A percentile compares a stretch with the other conserved stretches of the same genome.
Evolutionary conservation across 202 grass and related monocot genomes (phyloP).

Genomic region (Carex sylvatica): DNA sequence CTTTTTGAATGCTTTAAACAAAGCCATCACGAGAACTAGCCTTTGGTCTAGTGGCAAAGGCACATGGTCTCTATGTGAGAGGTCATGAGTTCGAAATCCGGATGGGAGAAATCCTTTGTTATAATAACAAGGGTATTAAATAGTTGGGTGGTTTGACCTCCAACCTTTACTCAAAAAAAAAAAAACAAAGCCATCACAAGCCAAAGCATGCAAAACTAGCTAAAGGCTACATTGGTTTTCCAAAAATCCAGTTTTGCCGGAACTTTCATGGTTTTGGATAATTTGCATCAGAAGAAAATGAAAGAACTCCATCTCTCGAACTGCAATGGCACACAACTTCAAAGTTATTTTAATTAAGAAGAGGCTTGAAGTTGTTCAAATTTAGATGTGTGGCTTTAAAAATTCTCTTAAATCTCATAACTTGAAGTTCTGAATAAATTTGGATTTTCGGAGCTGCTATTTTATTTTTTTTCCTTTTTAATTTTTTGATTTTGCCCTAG

Average conservation of each 20-base stretch:
- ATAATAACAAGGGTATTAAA: too few relatives aligned
- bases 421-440: background rate
- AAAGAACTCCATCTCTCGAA: background rate
- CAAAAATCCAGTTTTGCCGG: background rate
- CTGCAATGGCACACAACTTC: background rate
- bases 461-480: background rate
- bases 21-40: background rate
- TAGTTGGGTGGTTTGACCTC: too few relatives aligned
- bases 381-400: background rate
- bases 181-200: background rate
- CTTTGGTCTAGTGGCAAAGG: too few relatives aligned
- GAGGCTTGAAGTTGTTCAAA: background rate
- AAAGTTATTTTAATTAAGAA: background rate
- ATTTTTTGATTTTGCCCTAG: background rate
- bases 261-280: background rate
- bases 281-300: background rate
- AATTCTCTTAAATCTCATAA: background rate
- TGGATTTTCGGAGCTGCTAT: background rate
- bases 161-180: too few relatives aligned
- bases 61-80: too few relatives aligned
- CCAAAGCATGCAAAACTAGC: background rate
- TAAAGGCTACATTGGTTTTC: background rate
- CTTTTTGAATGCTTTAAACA: background rate
- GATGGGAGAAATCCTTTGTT: too few relatives aligned
- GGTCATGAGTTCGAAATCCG: too few relatives aligned